These are phyloP conservation scores for Lenzites betulinus DNA, from an alignment of 768 basidiomycete genomes.

Conservation along the genomic window DNA sequence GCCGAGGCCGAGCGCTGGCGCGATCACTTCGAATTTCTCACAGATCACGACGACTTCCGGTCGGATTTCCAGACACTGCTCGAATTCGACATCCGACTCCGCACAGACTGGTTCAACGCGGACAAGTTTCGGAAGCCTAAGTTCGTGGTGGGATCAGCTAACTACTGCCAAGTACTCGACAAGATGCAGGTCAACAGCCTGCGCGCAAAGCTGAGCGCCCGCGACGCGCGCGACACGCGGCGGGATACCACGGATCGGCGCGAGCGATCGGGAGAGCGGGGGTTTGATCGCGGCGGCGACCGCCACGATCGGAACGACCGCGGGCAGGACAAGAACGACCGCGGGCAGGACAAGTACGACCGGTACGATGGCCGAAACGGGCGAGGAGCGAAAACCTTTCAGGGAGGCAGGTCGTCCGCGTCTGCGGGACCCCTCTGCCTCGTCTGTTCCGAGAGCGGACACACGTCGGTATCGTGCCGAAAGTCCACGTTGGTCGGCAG, in stretches of 20 bases:
- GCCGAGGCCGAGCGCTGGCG: not conserved
- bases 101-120: not conserved
- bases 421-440: conserved; percentile 1
- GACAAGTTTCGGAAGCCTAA: not conserved
- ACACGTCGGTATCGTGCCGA: not conserved
- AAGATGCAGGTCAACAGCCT: not conserved
- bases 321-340: too few relatives aligned
- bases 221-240: too few relatives aligned
- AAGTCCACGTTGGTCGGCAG: not conserved
- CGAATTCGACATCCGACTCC: not conserved
- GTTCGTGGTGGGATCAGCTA: not conserved
- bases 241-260: too few relatives aligned
- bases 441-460: conserved; percentile 1
- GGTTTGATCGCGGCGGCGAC: too few relatives aligned
- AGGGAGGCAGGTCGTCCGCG: not conserved
- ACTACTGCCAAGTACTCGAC: not conserved
- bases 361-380: not conserved
- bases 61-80: not conserved
- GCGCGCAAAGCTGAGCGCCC: not conserved
- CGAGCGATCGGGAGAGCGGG: too few relatives aligned
- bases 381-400: not conserved
- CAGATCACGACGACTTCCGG: not conserved
- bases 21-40: not conserved
- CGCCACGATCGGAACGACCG: not conserved
- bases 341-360: too few relatives aligned